Evolutionary conservation across 129 eudicot species (phyloP).

Genomic region (Pseudognaphalium luteoalbum): DNA sequence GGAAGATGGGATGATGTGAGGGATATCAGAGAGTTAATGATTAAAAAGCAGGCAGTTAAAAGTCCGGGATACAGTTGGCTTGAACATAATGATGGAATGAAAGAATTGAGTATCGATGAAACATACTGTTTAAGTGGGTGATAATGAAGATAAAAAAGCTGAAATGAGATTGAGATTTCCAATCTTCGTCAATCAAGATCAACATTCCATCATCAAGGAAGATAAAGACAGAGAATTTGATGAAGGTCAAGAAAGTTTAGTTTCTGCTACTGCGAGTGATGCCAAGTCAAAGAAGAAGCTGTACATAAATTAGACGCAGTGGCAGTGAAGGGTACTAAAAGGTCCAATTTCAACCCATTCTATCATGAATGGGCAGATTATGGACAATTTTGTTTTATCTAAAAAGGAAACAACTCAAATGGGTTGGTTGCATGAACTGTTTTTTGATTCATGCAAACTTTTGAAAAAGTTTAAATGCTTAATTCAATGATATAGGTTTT

Average conservation of each 20-base stretch:
- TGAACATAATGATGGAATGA: slow-evolving; percentile 41
- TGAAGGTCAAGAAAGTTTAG: slow-evolving; percentile 40
- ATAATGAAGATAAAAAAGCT: slow-evolving; percentile 9
- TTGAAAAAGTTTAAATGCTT: background rate
- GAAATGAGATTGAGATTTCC: background rate
- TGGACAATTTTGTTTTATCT: background rate
- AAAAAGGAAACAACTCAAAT: background rate
- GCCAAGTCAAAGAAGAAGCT: slow-evolving; percentile 34
- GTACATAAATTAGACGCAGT: slow-evolving; percentile 40
- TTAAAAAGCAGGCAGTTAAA: slow-evolving; percentile 47
- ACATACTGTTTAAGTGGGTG: slow-evolving; percentile 21
- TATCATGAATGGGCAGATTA: background rate
- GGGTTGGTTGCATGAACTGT: background rate
- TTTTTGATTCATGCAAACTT: background rate
- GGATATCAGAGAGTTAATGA: slow-evolving; percentile 57
- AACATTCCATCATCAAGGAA: background rate
- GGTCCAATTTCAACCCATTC: background rate
- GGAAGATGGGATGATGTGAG: slow-evolving; percentile 84
- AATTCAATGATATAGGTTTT: background rate
- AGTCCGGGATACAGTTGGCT: slow-evolving; percentile 79
- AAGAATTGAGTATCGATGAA: slow-evolving; percentile 17
- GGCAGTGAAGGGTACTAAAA: slow-evolving; percentile 39
- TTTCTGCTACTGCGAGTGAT: slow-evolving; percentile 34
- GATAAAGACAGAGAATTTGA: background rate
- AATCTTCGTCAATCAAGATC: background rate